These are phyloP conservation scores for Echium plantagineum DNA, from an alignment of 257 asterid genomes.

Conservation along the genomic window DNA sequence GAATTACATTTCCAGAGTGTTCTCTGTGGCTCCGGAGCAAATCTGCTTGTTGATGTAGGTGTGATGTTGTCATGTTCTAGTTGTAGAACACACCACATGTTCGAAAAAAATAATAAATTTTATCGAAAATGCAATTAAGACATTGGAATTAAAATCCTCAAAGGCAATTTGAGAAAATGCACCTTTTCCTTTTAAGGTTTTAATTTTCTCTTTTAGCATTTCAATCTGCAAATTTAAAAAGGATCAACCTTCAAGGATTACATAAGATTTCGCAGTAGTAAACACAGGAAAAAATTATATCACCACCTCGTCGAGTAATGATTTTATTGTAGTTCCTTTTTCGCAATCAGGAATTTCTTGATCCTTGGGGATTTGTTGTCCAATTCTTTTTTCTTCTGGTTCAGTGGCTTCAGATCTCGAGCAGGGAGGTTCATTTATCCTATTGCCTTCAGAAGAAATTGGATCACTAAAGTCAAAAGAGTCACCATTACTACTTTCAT, in stretches of 20 bases:
- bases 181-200: slow-evolving; percentile 54
- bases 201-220: slow-evolving; percentile 45
- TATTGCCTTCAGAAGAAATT: slow-evolving; percentile 13
- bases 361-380: slow-evolving; percentile 19
- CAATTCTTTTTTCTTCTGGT: slow-evolving; percentile 23
- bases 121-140: slow-evolving; percentile 3
- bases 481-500: slow-evolving; percentile 23
- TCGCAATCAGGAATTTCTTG: slow-evolving; percentile 25
- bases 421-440: slow-evolving; percentile 18
- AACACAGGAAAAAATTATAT: slow-evolving; percentile 3
- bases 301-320: slow-evolving; percentile 61
- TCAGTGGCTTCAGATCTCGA: slow-evolving; percentile 25
- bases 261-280: slow-evolving; percentile 3
- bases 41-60: too few species aligned
- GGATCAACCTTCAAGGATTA: slow-evolving; percentile 16
- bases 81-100: slow-evolving; percentile 11
- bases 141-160: slow-evolving; percentile 2
- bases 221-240: slow-evolving; percentile 41
- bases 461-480: slow-evolving; percentile 11
- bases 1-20: slow-evolving; percentile 28
- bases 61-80: slow-evolving; percentile 23
- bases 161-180: not conserved
- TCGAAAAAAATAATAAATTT: slow-evolving; percentile 6
- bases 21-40: slow-evolving; percentile 5
- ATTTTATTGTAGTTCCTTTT: slow-evolving; percentile 35